phyloP scores from a whole-genome alignment of 1,284 basidiomycete genomes.

The Earliella scabrosa region DNA sequence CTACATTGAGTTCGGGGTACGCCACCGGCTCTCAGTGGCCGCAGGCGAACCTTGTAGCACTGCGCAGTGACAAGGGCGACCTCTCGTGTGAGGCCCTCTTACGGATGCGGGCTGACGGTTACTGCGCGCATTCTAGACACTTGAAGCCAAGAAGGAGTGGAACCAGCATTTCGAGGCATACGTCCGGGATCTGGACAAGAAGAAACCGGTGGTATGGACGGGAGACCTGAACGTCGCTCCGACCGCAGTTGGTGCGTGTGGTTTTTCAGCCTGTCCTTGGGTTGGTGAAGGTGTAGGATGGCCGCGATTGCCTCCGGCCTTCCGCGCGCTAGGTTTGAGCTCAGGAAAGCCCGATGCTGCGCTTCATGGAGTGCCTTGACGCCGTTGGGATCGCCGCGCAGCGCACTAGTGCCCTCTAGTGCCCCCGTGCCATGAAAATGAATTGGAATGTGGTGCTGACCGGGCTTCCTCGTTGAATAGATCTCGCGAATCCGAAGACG shows the following conservation, averaged over 20 bases:
- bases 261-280: not conserved
- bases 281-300: not conserved
- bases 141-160: constrained; percentile 78
- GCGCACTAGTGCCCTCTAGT: not conserved
- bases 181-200: constrained; percentile 70
- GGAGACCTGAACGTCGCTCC: constrained; percentile 90
- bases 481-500: constrained; percentile 64
- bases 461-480: constrained; percentile 36
- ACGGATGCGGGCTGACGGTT: not conserved
- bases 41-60: not conserved
- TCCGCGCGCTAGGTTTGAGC: no score
- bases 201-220: constrained; percentile 89
- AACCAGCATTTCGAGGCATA: constrained; percentile 76
- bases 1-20: no score
- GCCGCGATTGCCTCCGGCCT: no score
- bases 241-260: constrained; percentile 61
- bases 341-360: no score
- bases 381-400: no score
- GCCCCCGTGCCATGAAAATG: not conserved
- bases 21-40: no score
- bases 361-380: no score
- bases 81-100: not conserved
- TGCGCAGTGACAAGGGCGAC: not conserved
- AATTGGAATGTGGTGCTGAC: not conserved
- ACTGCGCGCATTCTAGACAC: constrained; percentile 49